These are phyloP conservation scores for Debaryomyces singareniensis DNA, from an alignment of 1,139 yeast species.

Conservation along the genomic window DNA sequence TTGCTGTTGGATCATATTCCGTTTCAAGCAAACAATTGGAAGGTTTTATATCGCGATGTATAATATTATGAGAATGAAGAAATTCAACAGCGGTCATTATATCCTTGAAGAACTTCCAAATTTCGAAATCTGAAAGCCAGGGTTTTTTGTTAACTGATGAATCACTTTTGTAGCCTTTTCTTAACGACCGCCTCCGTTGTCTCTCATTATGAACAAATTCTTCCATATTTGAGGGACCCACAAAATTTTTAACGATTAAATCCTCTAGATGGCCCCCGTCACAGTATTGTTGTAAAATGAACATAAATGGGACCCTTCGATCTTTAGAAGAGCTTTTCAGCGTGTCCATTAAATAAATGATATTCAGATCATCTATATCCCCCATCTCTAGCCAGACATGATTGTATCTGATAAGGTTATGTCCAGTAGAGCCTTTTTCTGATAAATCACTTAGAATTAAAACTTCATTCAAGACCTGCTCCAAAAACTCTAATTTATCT, in stretches of 20 bases:
- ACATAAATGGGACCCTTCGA: constrained; percentile 65
- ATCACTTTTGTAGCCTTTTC: constrained; percentile 3
- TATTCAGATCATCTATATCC: constrained; percentile 40
- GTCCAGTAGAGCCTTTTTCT: constrained; percentile 31
- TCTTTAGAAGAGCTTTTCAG: constrained; percentile 8
- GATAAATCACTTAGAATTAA: constrained; percentile 50
- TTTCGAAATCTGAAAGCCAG: constrained; percentile 32
- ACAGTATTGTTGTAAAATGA: constrained; percentile 79
- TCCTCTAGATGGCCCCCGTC: constrained; percentile 84
- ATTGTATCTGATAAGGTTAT: constrained; percentile 74
- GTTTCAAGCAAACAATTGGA: constrained; percentile 68
- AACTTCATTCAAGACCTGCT: constrained; percentile 72
- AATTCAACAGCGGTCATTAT: constrained; percentile 64
- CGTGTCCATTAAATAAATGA: constrained; percentile 18
- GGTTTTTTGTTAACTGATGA: constrained; percentile 4
- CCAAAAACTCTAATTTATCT: constrained; percentile 58
- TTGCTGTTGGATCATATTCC: constrained; percentile 13
- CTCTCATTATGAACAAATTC: constrained; percentile 23
- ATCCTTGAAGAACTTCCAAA: constrained; percentile 63
- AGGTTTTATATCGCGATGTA: constrained; percentile 85
- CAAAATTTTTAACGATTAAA: constrained; percentile 37
- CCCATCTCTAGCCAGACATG: constrained; percentile 91
- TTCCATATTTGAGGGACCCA: constrained; percentile 17
- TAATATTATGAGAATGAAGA: constrained; percentile 65
- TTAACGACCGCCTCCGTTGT: constrained; percentile 13